A percentile compares a stretch with the other conserved stretches of the same genome.
Conservation (phyloP, 2,329 filamentous ascomycete genomes). For the Fusarium tricinctum region DNA sequence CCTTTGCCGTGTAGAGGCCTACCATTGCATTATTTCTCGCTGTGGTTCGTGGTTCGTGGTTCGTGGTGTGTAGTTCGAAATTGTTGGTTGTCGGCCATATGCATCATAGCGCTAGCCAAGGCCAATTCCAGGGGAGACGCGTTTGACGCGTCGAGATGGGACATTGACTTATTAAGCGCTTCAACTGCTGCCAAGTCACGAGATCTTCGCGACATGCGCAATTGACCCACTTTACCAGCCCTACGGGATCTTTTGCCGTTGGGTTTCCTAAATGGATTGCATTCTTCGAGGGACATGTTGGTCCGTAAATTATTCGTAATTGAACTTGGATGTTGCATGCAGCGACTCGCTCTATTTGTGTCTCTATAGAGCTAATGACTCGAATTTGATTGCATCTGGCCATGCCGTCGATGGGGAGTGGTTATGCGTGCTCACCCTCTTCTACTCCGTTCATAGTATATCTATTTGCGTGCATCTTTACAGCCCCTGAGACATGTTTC, state of each 20-base stretch:
- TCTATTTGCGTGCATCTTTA: not conserved
- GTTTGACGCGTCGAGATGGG: slow-evolving; percentile 46
- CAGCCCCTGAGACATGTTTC: not conserved
- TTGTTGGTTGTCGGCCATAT: slow-evolving; percentile 12
- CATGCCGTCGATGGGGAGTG: not conserved
- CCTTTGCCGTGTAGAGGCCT: slow-evolving; percentile 8
- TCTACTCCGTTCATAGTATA: not conserved
- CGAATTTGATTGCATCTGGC: not conserved
- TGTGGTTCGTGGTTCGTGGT: slow-evolving; percentile 24
- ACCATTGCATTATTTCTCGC: slow-evolving; percentile 33
- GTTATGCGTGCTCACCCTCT: not conserved
- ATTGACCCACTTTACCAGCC: slow-evolving; percentile 18
- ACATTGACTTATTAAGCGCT: slow-evolving; percentile 19
- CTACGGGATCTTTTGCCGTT: slow-evolving; percentile 12
- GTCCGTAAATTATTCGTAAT: no score
- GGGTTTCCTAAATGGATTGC: slow-evolving; percentile 10
- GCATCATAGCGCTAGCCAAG: slow-evolving; percentile 20
- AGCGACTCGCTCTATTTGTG: not conserved
- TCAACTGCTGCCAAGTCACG: slow-evolving; percentile 20
- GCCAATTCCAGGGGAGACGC: slow-evolving; percentile 41
- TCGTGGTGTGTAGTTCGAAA: not conserved
- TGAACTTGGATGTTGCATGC: not conserved
- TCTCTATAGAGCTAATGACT: slow-evolving; percentile 5
- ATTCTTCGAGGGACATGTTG: slow-evolving; percentile 7
- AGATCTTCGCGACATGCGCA: slow-evolving; percentile 13